Evolutionary conservation across 768 basidiomycete species (phyloP).

Genomic region (Porphyrellus cyaneotinctus): DNA sequence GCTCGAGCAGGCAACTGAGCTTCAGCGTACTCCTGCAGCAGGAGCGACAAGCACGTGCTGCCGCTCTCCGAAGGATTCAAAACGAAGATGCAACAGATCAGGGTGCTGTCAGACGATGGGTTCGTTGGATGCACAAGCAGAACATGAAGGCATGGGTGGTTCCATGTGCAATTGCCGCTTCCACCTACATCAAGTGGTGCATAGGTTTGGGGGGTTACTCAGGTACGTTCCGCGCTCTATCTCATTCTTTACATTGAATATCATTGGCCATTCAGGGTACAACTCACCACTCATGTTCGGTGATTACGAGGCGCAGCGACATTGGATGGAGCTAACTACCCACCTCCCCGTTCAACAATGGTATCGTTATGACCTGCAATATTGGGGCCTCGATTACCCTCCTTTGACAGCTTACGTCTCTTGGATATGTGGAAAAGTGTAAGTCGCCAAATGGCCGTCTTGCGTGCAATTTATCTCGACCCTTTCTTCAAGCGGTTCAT

Average conservation of each 20-base stretch:
- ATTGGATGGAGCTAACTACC: slow-evolving; percentile 91
- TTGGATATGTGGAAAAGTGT: slow-evolving; percentile 79
- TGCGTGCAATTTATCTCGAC: slow-evolving; percentile 2
- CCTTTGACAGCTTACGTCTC: slow-evolving; percentile 89
- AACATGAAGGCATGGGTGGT: slow-evolving; percentile 58
- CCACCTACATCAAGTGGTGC: slow-evolving; percentile 60
- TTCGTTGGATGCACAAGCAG: slow-evolving; percentile 77
- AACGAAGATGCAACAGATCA: slow-evolving; percentile 22
- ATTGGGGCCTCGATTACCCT: slow-evolving; percentile 96
- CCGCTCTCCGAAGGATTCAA: slow-evolving; percentile 14
- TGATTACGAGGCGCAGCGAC: slow-evolving; percentile 90
- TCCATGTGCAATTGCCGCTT: slow-evolving; percentile 49
- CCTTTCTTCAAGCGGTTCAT: slow-evolving; percentile 39
- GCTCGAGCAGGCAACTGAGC: slow-evolving; percentile 27
- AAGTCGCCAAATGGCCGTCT: slow-evolving; percentile 30
- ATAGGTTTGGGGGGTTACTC: slow-evolving; percentile 79
- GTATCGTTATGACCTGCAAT: slow-evolving; percentile 85
- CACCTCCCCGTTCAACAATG: slow-evolving; percentile 73
- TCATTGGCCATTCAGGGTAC: slow-evolving; percentile 42
- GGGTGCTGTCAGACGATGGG: slow-evolving; percentile 57
- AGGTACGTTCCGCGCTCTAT: slow-evolving; percentile 43
- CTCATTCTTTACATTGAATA: background rate
- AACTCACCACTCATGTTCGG: slow-evolving; percentile 80
- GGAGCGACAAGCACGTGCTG: slow-evolving; percentile 15
- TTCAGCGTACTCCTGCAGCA: slow-evolving; percentile 45